These are phyloP conservation scores for Leccinum insigne DNA, from an alignment of 1,284 basidiomycete genomes.

Conservation along the genomic window DNA sequence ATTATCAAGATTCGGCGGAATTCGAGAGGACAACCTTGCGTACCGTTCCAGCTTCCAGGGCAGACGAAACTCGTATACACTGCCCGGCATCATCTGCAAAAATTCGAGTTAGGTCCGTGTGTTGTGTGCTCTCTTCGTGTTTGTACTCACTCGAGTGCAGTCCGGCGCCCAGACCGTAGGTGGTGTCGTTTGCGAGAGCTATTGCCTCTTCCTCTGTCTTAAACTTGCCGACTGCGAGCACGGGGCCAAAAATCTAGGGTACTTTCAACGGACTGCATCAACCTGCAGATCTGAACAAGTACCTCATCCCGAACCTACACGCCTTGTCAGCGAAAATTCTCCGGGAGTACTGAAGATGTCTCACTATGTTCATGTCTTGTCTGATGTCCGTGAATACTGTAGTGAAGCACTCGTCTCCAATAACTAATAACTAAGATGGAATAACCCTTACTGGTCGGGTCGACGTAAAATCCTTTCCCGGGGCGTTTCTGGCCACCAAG, in stretches of 20 bases:
- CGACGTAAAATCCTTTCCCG: conserved; percentile 72
- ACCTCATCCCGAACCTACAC: conserved; percentile 74
- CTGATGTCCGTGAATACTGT: conserved; percentile 75
- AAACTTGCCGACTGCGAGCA: conserved; percentile 77
- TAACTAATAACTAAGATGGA: conserved; percentile 6
- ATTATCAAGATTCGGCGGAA: conserved; percentile 10
- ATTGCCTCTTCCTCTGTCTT: conserved; percentile 80
- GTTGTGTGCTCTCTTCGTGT: not conserved
- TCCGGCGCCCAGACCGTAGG: conserved; percentile 87
- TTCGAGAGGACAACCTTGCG: conserved; percentile 25
- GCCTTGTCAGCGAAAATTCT: conserved; percentile 12
- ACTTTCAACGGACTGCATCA: conserved; percentile 9
- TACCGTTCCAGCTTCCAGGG: conserved; percentile 85
- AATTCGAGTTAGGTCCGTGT: not conserved
- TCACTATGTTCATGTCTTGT: conserved; percentile 77
- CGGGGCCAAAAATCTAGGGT: conserved; percentile 81
- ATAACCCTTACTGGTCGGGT: conserved; percentile 66
- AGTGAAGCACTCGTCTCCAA: conserved; percentile 5
- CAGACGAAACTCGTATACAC: conserved; percentile 81
- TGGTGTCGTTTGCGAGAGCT: conserved; percentile 78
- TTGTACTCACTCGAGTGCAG: conserved; percentile 75
- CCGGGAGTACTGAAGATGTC: conserved; percentile 23
- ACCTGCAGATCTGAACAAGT: conserved; percentile 12
- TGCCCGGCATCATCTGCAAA: conserved; percentile 77
- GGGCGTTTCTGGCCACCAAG: conserved; percentile 78